Base-by-base conservation (phyloP, 1,284 basidiomycete genomes). In the Trichosporon sp. region DNA sequence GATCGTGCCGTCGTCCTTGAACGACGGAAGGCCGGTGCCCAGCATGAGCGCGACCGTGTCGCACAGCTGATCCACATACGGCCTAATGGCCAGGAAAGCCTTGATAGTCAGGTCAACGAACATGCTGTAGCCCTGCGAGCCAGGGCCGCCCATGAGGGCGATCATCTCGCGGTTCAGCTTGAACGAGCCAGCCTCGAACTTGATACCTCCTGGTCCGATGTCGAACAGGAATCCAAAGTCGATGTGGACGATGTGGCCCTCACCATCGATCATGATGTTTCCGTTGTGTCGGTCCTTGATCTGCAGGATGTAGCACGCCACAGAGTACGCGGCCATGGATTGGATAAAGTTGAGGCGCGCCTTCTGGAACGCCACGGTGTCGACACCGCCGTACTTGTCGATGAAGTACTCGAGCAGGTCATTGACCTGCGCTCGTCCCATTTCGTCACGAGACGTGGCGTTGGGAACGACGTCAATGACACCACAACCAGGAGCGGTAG, bases 401-500 rank as follows among this genome's bases (percentile, higher is more conserved):
- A 91, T 84, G 80, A 99, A 99, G 82, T 98, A 99, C 70, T 90
- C 89, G 27, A 91, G 85, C 9, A 99, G 84, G 75, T 99, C 93
- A 74, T 99, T 99, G 78, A 99, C 91, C 82, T 98, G 98, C 25
- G 93, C 92, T 54, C 96, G 87, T 40, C 96, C 96, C 96, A 99
- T 98, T 82, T 99, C 96, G 78, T 99, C 96, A 65, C 96, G 87
- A 6, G 95, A 98, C 0, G 96, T 99, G 0, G 96, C 89, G 74
- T 99, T 95, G 2, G 96, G 95, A 2, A 99, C 94, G 32, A 99
- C 96, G 72, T 99, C 96, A 70, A 99, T 99, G 54, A 99, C 93
- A 65, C 96, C 96, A 70, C 94, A 96, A 11, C 96, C 96, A 4
- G 96, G 94, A 10, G 87, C 95, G 2, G 96, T 99, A 1, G 96